A percentile compares a stretch with the other conserved stretches of the same genome.
phyloP scores from a whole-genome alignment of 257 asterid genomes.

The Nicotiana paniculata region DNA sequence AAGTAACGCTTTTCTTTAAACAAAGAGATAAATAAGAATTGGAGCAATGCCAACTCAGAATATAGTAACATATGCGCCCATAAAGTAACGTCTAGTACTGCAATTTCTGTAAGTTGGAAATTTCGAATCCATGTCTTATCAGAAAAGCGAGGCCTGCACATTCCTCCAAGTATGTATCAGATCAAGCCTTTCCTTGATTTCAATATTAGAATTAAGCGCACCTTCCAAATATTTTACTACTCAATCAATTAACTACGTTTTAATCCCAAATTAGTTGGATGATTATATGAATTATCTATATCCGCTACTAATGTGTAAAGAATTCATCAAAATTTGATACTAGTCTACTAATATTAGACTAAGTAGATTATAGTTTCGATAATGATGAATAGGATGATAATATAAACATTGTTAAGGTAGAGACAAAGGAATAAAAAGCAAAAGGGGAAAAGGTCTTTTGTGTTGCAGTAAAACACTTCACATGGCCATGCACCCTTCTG shows the following conservation, averaged over 20 bases:
- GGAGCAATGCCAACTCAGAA: background rate
- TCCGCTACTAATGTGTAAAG: background rate
- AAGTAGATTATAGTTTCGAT: background rate
- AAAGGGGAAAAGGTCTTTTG: slow-evolving; percentile 34
- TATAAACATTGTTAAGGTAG: slow-evolving; percentile 10
- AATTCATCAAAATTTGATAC: background rate
- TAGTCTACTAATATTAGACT: background rate
- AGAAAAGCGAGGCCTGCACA: background rate
- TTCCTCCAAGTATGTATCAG: background rate
- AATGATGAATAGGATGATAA: too few relatives aligned
- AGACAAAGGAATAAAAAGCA: slow-evolving; percentile 39
- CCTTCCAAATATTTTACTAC: background rate
- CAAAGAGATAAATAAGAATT: background rate
- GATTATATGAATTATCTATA: background rate
- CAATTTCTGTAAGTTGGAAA: background rate
- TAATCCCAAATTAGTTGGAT: background rate
- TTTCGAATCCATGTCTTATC: background rate
- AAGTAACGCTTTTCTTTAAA: background rate
- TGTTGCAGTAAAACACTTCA: slow-evolving; percentile 19
- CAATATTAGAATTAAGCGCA: background rate
- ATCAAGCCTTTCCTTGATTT: background rate
- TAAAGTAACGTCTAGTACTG: background rate
- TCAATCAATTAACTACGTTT: background rate
- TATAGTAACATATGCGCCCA: background rate
- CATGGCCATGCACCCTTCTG: background rate